A percentile compares a stretch with the other conserved stretches of the same genome.
These are phyloP conservation scores for Stenogyne calaminthoides DNA, from an alignment of 305 asterid species.

Conservation along the genomic window DNA sequence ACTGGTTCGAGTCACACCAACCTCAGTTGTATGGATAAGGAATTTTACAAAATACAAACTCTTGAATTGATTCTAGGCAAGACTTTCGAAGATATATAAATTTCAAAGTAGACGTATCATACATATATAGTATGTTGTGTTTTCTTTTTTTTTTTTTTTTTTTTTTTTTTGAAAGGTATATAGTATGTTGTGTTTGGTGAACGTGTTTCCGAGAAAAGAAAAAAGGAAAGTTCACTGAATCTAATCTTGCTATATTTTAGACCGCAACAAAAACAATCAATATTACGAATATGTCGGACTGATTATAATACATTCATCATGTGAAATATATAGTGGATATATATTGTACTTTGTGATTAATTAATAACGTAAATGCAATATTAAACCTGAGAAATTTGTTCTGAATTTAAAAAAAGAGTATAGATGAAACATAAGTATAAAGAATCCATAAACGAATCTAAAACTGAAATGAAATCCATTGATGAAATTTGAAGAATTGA, in stretches of 20 bases:
- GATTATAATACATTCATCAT: no score
- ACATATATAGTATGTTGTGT: neutral
- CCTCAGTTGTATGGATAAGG: neutral
- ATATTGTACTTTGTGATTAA: neutral
- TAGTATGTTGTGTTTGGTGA: no score
- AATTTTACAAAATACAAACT: neutral
- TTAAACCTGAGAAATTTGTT: neutral
- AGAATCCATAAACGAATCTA: no score
- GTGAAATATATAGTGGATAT: no score
- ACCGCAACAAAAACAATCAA: no score
- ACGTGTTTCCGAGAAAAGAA: neutral
- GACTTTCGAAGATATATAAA: neutral
- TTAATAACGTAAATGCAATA: neutral
- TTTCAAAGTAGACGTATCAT: neutral
- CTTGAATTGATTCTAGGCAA: neutral
- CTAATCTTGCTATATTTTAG: neutral
- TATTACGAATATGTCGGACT: neutral
- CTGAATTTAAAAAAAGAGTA: no score
- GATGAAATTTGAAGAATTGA: no score
- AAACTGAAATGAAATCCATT: no score
- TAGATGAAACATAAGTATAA: no score
- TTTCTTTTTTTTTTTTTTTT: no score
- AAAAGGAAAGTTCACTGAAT: neutral
- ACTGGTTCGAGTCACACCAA: neutral
- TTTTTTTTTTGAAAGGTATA: no score